A percentile compares a stretch with the other conserved stretches of the same genome.
Conservation (phyloP, 768 basidiomycete genomes). For the Fibroporia radiculosa region DNA sequence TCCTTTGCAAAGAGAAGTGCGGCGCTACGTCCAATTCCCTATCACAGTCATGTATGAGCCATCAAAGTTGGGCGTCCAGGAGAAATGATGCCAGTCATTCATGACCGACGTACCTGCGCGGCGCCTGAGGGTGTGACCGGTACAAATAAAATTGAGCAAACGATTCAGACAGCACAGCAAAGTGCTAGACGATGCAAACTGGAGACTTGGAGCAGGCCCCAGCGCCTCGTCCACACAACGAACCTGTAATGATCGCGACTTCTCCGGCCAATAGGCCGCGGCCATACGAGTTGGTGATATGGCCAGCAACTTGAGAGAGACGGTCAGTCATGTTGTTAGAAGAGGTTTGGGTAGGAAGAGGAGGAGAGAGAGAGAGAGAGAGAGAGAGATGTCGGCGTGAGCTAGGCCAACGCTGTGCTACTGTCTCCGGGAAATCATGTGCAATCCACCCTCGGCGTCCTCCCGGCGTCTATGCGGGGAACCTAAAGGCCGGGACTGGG, state of each 20-base stretch:
- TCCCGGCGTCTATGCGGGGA: too few relatives aligned
- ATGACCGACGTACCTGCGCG: conserved; percentile 51
- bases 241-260: conserved; percentile 83
- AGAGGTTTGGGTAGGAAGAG: not conserved
- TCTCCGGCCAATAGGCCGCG: conserved; percentile 65
- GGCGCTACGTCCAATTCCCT: conserved; percentile 75
- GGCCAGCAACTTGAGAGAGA: conserved; percentile 64
- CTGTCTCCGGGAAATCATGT: not conserved
- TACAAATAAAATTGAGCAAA: not conserved
- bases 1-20: conserved; percentile 78
- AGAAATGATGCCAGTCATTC: not conserved
- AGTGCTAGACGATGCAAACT: not conserved
- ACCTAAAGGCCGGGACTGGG: too few relatives aligned
- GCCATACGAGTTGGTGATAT: conserved; percentile 43
- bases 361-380: conserved; percentile 1
- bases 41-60: not conserved
- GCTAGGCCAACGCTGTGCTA: too few relatives aligned
- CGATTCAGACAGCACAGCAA: not conserved
- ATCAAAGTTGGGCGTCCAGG: not conserved
- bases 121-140: conserved; percentile 39
- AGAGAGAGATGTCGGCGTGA: not conserved
- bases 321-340: conserved; percentile 22
- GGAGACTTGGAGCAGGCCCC: not conserved
- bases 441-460: too few relatives aligned
- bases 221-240: conserved; percentile 15